Evolutionary conservation across 768 basidiomycete genomes (phyloP).

Genomic region (Lactarius deliciosus): DNA sequence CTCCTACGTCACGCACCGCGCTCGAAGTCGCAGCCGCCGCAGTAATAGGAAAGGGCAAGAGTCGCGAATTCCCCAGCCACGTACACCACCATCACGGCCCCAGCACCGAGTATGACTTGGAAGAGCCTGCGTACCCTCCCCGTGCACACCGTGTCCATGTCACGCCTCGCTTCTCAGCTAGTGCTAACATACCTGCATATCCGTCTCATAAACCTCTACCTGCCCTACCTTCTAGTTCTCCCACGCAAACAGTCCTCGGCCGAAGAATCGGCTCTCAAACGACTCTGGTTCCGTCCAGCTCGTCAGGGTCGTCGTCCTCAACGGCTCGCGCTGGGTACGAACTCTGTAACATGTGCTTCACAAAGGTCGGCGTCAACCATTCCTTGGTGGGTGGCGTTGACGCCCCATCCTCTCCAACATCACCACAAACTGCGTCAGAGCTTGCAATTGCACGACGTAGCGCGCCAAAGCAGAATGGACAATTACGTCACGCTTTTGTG

Average conservation of each 20-base stretch:
- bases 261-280: conserved; percentile 22
- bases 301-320: conserved; percentile 26
- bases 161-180: conserved; percentile 5
- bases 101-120: conserved; percentile 2
- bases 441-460: conserved; percentile 55
- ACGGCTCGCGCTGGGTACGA: conserved; percentile 61
- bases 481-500: conserved; percentile 77
- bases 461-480: conserved; percentile 70
- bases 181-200: conserved; percentile 6
- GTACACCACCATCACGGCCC: conserved; percentile 23
- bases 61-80: conserved; percentile 26
- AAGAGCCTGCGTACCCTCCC: conserved; percentile 12
- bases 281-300: conserved; percentile 26
- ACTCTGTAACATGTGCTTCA: conserved; percentile 79
- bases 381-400: conserved; percentile 50
- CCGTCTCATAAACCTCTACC: conserved; percentile 46
- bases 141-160: conserved; percentile 20
- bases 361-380: conserved; percentile 74
- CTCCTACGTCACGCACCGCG: conserved; percentile 37
- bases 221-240: conserved; percentile 37
- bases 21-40: conserved; percentile 29
- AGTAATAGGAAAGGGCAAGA: conserved; percentile 54
- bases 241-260: conserved; percentile 15
- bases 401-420: conserved; percentile 47
- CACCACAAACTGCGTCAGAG: conserved; percentile 40